These are phyloP conservation scores for Porphyrellus cyaneotinctus DNA, from an alignment of 768 basidiomycete species.

Conservation along the genomic window DNA sequence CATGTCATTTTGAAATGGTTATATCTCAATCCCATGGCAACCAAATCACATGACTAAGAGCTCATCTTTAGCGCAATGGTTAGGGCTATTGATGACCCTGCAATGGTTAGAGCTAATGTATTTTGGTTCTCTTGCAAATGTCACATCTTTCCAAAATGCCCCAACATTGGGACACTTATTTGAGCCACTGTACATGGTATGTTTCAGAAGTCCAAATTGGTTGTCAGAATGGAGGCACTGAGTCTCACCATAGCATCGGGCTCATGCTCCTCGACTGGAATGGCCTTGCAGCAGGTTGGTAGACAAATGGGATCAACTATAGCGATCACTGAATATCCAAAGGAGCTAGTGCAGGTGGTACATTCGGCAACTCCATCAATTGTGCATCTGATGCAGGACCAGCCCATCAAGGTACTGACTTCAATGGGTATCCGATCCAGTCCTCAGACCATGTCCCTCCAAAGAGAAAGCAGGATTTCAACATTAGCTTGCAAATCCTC, in stretches of 20 bases:
- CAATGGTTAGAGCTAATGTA: too few relatives aligned
- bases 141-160: too few relatives aligned
- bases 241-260: constrained; percentile 28
- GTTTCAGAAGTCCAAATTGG: constrained; percentile 21
- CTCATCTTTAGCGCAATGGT: too few relatives aligned
- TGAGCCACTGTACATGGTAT: too few relatives aligned
- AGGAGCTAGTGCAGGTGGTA: constrained; percentile 38
- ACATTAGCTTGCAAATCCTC: constrained; percentile 25
- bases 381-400: constrained; percentile 56
- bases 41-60: too few relatives aligned
- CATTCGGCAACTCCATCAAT: constrained; percentile 56
- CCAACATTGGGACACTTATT: too few relatives aligned
- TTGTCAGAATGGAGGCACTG: constrained; percentile 28
- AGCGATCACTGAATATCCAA: constrained; percentile 47
- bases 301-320: constrained; percentile 48
- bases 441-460: constrained; percentile 24
- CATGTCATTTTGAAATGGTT: too few relatives aligned
- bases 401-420: constrained; percentile 37
- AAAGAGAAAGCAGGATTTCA: constrained; percentile 26
- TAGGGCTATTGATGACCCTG: too few relatives aligned
- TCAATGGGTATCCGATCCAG: constrained; percentile 38
- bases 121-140: too few relatives aligned
- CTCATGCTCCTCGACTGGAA: constrained; percentile 40
- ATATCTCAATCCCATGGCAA: too few relatives aligned
- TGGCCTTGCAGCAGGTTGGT: constrained; percentile 43